phyloP scores from a whole-genome alignment of 331 rosid species.

The Stylosanthes scabra region DNA sequence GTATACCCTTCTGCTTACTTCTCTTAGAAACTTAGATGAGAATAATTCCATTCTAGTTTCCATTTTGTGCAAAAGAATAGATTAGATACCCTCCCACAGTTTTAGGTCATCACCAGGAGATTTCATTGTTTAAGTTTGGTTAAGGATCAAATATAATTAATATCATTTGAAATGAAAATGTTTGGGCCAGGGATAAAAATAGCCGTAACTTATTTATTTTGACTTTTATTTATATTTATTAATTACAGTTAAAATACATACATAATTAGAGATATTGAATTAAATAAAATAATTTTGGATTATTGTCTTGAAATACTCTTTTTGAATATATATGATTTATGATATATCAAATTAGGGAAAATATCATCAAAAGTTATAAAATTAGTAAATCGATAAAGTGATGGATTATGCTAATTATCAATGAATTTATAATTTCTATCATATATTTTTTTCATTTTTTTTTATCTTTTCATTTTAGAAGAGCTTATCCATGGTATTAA shows the following conservation, averaged over 20 bases:
- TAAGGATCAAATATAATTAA: slow-evolving; percentile 16
- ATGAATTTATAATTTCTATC: no score
- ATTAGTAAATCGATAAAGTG: no score
- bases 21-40: slow-evolving; percentile 29
- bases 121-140: slow-evolving; percentile 17
- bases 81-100: slow-evolving; percentile 13
- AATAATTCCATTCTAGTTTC: slow-evolving; percentile 17
- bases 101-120: slow-evolving; percentile 13
- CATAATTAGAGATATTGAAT: no score
- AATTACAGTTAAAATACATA: no score
- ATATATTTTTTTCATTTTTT: slow-evolving; percentile 1
- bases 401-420: no score
- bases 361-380: no score
- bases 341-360: no score
- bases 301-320: background rate
- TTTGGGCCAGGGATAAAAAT: no score
- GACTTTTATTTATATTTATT: no score
- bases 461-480: background rate
- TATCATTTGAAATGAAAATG: background rate
- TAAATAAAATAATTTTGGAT: slow-evolving; percentile 1
- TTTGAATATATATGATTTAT: no score
- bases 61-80: slow-evolving; percentile 3
- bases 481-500: no score
- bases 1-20: slow-evolving; percentile 18
- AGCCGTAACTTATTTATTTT: no score